Base-by-base conservation (phyloP, 768 basidiomycete species). In the Lactarius psammicola region DNA sequence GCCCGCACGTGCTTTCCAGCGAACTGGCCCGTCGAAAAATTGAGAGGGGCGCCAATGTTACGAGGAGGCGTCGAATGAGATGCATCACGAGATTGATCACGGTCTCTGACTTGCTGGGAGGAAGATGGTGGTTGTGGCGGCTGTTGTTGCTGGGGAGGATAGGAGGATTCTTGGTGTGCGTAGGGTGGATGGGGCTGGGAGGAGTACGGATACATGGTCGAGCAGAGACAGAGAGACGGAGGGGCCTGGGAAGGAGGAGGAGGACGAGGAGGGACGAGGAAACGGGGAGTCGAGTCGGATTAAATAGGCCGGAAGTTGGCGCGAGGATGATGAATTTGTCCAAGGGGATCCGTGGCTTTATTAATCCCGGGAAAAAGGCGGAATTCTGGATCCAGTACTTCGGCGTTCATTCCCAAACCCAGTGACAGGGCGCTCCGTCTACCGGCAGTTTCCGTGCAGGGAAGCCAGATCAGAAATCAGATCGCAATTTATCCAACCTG, bases 11-110 rank as follows among this genome's bases (percentile, higher is more conserved):
- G 72, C 64, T 70, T 71, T 30, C 75, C 75, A 51, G 69, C 64
- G 63, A 75, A 73, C 60, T 75, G 75, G 20, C 75, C 75, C 18
- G 68, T 68, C 26, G 68, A 58, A 33, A 75, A 76, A 23, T 65
- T 58, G 59, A 75, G 70, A 20, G 71, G 73, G 31, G 60, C 60
- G 28, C 75, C 75, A 42, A 76, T 74, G 26, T 15, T 4, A 38
- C 62, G 62, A 54, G 53, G 44, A 44, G 62, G 33, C n/a, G 57
- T 40, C n/a, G 63, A 11, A 20, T 30, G 58, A 33, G 63, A 30
- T 61, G 59, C 55, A 54, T 60, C 63, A 13, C 60, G 66, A 23
- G 62, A 58, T 42, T 53, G 56, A 59, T 62, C 63, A 57, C 56
- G 69, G 4, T 64, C 62, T 46, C 63, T 59, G 56, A 31, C 30